Evolutionary conservation across 2,329 filamentous ascomycete genomes (phyloP).

Genomic region (Ophiostoma tasmaniense): DNA sequence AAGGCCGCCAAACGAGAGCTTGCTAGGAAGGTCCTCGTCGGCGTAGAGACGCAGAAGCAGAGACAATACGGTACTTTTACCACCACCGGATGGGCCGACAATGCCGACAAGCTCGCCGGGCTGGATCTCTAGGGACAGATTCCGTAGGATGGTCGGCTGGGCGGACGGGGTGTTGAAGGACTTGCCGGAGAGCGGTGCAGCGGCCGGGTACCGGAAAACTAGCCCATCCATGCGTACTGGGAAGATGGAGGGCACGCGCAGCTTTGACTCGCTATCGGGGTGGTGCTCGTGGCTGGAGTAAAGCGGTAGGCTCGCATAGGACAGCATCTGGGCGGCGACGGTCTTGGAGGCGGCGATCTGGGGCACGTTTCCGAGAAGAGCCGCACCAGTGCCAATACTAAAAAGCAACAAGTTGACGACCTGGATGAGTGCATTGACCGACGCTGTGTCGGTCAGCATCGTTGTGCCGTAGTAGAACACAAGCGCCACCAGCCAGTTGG

Average conservation of each 20-base stretch:
- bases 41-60: constrained; percentile 65
- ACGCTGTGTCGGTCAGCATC: constrained; percentile 43
- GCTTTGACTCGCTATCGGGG: constrained; percentile 35
- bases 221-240: constrained; percentile 49
- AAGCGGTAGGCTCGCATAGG: constrained; percentile 53
- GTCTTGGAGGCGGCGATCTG: constrained; percentile 69
- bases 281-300: constrained; percentile 48
- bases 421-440: constrained; percentile 54
- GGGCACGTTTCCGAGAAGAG: constrained; percentile 65
- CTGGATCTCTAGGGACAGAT: constrained; percentile 57
- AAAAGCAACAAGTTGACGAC: constrained; percentile 81
- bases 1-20: constrained; percentile 50
- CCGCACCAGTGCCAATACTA: constrained; percentile 63
- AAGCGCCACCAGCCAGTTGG: constrained; percentile 64
- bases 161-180: neutral
- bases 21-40: constrained; percentile 20
- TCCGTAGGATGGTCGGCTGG: constrained; percentile 45
- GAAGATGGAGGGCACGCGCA: constrained; percentile 28
- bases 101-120: constrained; percentile 63
- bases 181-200: neutral
- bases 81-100: constrained; percentile 78
- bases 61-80: constrained; percentile 76
- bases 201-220: constrained; percentile 60
- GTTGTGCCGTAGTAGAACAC: constrained; percentile 76
- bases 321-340: constrained; percentile 63